These are phyloP conservation scores for Xylaria castorea DNA, from an alignment of 495 filamentous ascomycete species.

Conservation along the genomic window DNA sequence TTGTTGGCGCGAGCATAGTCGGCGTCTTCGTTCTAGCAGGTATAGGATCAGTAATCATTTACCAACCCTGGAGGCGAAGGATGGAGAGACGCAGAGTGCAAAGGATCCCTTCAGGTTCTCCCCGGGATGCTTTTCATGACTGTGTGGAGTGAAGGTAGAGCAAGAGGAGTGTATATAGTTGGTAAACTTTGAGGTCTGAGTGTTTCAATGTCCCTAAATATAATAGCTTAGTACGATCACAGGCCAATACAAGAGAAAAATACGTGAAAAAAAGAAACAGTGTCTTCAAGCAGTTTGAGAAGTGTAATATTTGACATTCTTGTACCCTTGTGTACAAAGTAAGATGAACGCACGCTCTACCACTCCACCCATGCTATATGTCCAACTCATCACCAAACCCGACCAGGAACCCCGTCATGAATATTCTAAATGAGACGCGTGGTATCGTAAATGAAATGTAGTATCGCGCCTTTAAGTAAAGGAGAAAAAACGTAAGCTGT, in stretches of 20 bases:
- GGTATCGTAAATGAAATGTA: conserved; percentile 17
- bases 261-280: not conserved
- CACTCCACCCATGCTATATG: conserved; percentile 10
- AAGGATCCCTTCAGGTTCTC: conserved; percentile 29
- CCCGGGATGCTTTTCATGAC: conserved; percentile 30
- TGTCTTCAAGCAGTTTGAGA: conserved; percentile 1
- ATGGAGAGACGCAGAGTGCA: conserved; percentile 38
- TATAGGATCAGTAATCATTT: conserved; percentile 69
- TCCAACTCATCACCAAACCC: conserved; percentile 2
- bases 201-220: not conserved
- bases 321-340: conserved; percentile 6
- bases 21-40: conserved; percentile 83
- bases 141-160: not conserved
- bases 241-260: not conserved
- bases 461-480: not conserved
- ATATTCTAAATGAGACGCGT: conserved; percentile 19
- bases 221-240: not conserved
- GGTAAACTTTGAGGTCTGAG: not conserved
- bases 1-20: conserved; percentile 85
- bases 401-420: not conserved
- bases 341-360: not conserved
- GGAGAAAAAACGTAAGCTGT: not conserved
- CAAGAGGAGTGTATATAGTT: not conserved
- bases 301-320: conserved; percentile 19
- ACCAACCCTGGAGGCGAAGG: conserved; percentile 74